phyloP scores from a whole-genome alignment of 495 filamentous ascomycete genomes.

The Aspergillus funiculosus region DNA sequence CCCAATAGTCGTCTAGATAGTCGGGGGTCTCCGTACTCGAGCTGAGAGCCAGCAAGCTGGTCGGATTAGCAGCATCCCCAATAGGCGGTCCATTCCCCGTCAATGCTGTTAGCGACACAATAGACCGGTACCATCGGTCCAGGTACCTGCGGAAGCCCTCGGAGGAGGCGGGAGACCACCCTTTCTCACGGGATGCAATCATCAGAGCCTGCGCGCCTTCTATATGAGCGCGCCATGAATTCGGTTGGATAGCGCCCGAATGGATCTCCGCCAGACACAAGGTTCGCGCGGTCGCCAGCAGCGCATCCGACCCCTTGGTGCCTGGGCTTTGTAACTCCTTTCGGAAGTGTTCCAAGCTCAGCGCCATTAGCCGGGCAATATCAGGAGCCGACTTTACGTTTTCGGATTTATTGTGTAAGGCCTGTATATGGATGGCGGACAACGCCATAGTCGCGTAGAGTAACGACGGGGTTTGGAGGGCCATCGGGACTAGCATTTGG shows the following conservation, averaged over 20 bases:
- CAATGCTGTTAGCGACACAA: conserved; percentile 42
- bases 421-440: conserved; percentile 45
- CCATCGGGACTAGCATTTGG: conserved; percentile 44
- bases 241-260: conserved; percentile 42
- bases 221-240: conserved; percentile 45
- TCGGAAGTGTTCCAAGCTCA: conserved; percentile 43
- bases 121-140: conserved; percentile 44
- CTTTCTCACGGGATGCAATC: conserved; percentile 26
- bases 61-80: conserved; percentile 23
- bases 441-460: conserved; percentile 44
- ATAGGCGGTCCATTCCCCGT: conserved; percentile 44
- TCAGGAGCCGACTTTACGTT: conserved; percentile 41
- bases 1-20: conserved; percentile 47
- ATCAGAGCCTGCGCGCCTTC: conserved; percentile 42
- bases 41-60: conserved; percentile 15
- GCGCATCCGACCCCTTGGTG: conserved; percentile 34
- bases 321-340: conserved; percentile 38
- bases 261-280: conserved; percentile 46
- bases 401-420: conserved; percentile 39
- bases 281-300: conserved; percentile 44
- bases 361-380: conserved; percentile 41
- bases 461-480: conserved; percentile 41
- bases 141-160: conserved; percentile 41
- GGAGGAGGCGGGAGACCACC: conserved; percentile 25
- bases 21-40: conserved; percentile 24